Percentiles rank a stretch among this genome's conserved stretches.
phyloP scores from a whole-genome alignment of 75 land plant species.

The Pinus tabuliformis region DNA sequence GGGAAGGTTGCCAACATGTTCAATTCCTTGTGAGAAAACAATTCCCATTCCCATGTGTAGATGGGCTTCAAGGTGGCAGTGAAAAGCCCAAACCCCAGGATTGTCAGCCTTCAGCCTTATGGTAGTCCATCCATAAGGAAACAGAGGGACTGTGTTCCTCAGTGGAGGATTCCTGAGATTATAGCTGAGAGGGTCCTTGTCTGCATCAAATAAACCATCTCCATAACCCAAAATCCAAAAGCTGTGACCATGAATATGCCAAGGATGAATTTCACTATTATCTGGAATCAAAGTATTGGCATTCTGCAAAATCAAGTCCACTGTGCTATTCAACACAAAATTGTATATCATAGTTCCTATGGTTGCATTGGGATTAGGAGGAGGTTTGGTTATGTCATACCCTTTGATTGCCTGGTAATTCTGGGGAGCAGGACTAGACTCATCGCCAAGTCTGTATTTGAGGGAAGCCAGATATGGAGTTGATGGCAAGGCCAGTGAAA shows the following conservation, averaged over 20 bases:
- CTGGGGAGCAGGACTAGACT: not conserved
- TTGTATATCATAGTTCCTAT: conserved; percentile 11
- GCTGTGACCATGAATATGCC: conserved; percentile 96
- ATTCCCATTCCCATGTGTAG: conserved; percentile 88
- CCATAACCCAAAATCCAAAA: conserved; percentile 69
- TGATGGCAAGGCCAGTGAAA: conserved; percentile 50
- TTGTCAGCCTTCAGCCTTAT: conserved; percentile 69
- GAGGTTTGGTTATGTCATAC: conserved; percentile 6
- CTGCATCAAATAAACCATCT: conserved; percentile 12
- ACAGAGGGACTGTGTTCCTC: conserved; percentile 68
- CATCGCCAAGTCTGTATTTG: conserved; percentile 11
- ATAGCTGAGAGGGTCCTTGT: not conserved
- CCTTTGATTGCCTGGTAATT: not conserved
- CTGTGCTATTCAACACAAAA: not conserved
- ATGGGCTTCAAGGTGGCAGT: conserved; percentile 76
- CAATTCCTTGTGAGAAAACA: conserved; percentile 73
- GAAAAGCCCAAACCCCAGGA: conserved; percentile 87
- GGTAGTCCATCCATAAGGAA: conserved; percentile 83
- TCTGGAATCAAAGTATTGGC: conserved; percentile 55
- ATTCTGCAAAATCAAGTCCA: conserved; percentile 74
- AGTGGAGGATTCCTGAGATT: conserved; percentile 46
- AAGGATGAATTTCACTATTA: conserved; percentile 82
- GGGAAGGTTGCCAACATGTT: conserved; percentile 56
- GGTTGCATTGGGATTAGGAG: conserved; percentile 2
- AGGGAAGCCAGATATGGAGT: conserved; percentile 64